Conservation (phyloP, 108 stramenopile genomes). For the Cyclostephanos tholiformis region DNA sequence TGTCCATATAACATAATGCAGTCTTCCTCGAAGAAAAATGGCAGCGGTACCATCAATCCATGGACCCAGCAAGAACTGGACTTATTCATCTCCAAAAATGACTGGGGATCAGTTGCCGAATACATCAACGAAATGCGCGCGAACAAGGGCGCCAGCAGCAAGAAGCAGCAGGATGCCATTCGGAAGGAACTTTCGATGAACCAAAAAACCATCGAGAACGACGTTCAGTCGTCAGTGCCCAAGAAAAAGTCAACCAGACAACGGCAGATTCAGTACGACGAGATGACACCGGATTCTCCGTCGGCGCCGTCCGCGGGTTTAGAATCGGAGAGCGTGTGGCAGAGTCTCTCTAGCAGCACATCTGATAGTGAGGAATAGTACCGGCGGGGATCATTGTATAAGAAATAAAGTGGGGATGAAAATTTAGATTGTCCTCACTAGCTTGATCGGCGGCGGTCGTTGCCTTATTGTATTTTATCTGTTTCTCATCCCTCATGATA, state of each 20-base stretch:
- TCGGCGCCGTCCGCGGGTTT: background rate
- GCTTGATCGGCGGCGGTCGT: too few species aligned
- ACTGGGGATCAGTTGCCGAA: constrained; percentile 74
- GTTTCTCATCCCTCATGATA: background rate
- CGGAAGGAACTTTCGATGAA: constrained; percentile 13
- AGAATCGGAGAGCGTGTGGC: constrained; percentile 13
- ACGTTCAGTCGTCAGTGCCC: background rate
- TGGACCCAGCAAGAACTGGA: constrained; percentile 77
- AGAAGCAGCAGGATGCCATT: background rate
- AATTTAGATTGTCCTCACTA: too few species aligned
- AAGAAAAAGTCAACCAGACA: background rate
- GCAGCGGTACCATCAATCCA: constrained; percentile 15
- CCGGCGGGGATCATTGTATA: background rate
- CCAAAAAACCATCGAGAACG: constrained; percentile 16
- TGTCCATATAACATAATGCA: constrained; percentile 9
- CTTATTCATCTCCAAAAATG: constrained; percentile 76
- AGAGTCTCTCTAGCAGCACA: constrained; percentile 12
- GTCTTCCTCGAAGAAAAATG: constrained; percentile 16
- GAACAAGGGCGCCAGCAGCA: constrained; percentile 12
- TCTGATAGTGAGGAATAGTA: background rate
- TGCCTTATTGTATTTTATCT: too few species aligned
- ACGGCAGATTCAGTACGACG: background rate
- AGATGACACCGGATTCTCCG: background rate
- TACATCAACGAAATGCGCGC: constrained; percentile 73
- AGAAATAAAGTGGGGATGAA: too few species aligned